A percentile compares a stretch with the other conserved stretches of the same genome.
These are phyloP conservation scores for Mucor irregularis DNA, from an alignment of 371 early-diverging fungal genomes.

Conservation along the genomic window DNA sequence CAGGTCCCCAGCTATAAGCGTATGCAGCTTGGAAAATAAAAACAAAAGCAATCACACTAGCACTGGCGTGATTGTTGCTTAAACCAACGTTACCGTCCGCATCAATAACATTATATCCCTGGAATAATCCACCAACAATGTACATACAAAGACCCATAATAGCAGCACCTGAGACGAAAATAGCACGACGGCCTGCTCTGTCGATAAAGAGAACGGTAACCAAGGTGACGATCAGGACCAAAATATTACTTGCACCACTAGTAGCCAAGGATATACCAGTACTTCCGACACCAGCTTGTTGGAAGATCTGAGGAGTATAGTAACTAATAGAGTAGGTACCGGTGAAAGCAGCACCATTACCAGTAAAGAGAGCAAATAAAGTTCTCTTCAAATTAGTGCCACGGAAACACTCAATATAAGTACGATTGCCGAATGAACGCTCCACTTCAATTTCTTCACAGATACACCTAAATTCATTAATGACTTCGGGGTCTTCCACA, in stretches of 20 bases:
- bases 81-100: constrained; percentile 30
- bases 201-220: constrained; percentile 62
- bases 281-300: constrained; percentile 36
- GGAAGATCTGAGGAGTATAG: constrained; percentile 45
- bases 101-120: constrained; percentile 28
- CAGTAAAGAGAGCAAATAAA: constrained; percentile 45
- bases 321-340: constrained; percentile 64
- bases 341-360: constrained; percentile 62
- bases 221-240: constrained; percentile 45
- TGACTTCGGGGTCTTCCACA: constrained; percentile 39
- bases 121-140: constrained; percentile 45
- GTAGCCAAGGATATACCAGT: constrained; percentile 36
- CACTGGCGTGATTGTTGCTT: constrained; percentile 29
- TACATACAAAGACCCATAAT: constrained; percentile 47
- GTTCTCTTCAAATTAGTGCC: constrained; percentile 43
- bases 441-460: constrained; percentile 41
- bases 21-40: constrained; percentile 53
- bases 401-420: constrained; percentile 39
- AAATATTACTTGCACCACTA: constrained; percentile 39
- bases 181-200: constrained; percentile 44
- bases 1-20: constrained; percentile 60
- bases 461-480: constrained; percentile 35
- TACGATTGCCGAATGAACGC: constrained; percentile 40
- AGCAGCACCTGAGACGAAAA: constrained; percentile 41
- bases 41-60: constrained; percentile 43